These are phyloP conservation scores for Cyamopsis tetragonoloba DNA, from an alignment of 306 rosid species.

Conservation along the genomic window DNA sequence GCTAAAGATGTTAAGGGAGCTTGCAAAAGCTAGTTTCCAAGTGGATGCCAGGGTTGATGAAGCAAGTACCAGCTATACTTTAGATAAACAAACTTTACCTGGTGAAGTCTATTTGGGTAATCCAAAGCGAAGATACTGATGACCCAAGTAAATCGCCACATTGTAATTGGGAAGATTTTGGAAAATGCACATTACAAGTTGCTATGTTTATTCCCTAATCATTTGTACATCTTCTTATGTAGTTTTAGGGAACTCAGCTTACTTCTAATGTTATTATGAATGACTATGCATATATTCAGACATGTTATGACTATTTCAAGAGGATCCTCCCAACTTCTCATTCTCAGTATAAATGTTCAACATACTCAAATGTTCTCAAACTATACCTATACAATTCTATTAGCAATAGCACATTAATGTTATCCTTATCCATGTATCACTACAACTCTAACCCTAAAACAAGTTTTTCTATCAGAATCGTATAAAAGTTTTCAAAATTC, in stretches of 20 bases:
- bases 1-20: conserved; percentile 49
- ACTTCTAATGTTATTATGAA: not conserved
- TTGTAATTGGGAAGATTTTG: not conserved
- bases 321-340: too few relatives aligned
- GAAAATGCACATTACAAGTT: not conserved
- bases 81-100: not conserved
- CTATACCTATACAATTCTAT: not conserved
- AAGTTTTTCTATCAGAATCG: too few relatives aligned
- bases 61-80: conserved; percentile 52
- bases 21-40: conserved; percentile 61
- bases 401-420: too few relatives aligned
- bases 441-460: not conserved
- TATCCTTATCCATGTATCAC: not conserved
- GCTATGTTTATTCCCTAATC: not conserved
- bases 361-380: not conserved
- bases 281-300: not conserved
- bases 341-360: not conserved
- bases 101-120: conserved; percentile 11
- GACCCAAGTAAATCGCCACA: not conserved
- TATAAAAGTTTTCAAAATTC: too few relatives aligned
- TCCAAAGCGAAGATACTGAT: conserved; percentile 17
- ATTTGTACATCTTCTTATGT: conserved; percentile 17
- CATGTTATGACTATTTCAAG: not conserved
- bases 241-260: conserved; percentile 7
- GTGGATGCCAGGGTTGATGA: conserved; percentile 36